Percentiles rank a stretch among this genome's conserved stretches.
These are phyloP conservation scores for Retiboletus flavoniger DNA, from an alignment of 1,284 basidiomycete genomes.

Conservation along the genomic window DNA sequence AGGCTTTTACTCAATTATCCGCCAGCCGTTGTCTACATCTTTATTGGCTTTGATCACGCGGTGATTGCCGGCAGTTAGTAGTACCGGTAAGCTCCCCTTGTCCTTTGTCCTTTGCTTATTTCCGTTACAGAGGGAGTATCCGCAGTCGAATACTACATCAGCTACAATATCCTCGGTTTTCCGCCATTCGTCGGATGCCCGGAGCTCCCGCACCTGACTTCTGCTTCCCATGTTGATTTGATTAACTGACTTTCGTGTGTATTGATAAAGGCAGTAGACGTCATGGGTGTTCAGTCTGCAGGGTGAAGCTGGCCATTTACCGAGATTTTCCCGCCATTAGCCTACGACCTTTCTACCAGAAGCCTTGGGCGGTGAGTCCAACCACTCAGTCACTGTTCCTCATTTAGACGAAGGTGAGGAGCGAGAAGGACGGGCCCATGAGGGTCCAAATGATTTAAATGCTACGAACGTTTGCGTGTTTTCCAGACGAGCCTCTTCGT, in stretches of 20 bases:
- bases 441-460: background rate
- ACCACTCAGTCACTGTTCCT: background rate
- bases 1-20: background rate
- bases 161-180: background rate
- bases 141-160: background rate
- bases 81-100: background rate
- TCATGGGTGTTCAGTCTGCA: conserved; percentile 1
- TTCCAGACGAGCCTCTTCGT: background rate
- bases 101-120: background rate
- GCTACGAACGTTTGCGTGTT: background rate
- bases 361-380: background rate
- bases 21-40: background rate
- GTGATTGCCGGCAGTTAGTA: too few species aligned
- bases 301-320: background rate
- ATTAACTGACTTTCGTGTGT: background rate
- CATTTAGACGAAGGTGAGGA: background rate
- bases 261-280: background rate
- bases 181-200: background rate
- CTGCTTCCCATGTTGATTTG: conserved; percentile 3
- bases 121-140: background rate
- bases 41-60: background rate
- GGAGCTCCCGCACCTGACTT: background rate
- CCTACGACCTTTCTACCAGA: background rate
- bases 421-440: background rate
- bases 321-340: background rate